phyloP scores from a whole-genome alignment of 2,329 filamentous ascomycete genomes.

The Epichloe gansuensis region DNA sequence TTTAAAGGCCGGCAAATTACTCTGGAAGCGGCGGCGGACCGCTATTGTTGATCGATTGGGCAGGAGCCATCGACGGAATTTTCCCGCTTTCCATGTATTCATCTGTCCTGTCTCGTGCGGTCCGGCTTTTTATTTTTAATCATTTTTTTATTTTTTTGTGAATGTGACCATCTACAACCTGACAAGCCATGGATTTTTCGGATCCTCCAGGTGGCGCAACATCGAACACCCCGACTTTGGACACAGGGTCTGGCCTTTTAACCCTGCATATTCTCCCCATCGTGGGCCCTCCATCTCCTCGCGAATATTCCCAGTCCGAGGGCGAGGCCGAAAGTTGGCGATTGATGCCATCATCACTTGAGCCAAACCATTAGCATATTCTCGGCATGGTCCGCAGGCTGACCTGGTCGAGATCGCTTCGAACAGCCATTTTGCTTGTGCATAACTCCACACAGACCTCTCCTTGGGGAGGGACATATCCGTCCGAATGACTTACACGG shows the following conservation, averaged over 20 bases:
- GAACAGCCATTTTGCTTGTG: background rate
- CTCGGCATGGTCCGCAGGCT: background rate
- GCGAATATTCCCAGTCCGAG: background rate
- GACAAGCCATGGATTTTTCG: background rate
- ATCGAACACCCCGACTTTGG: background rate
- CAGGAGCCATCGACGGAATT: background rate
- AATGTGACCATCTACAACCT: background rate
- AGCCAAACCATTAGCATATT: background rate
- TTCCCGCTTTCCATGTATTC: background rate
- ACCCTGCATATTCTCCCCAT: too few species aligned
- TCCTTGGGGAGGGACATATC: background rate
- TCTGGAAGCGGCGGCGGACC: too few species aligned
- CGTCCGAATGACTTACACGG: background rate
- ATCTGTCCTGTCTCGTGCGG: background rate
- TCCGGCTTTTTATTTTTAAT: background rate
- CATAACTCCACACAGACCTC: background rate
- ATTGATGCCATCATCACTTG: background rate
- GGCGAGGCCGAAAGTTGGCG: background rate
- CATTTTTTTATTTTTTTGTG: background rate
- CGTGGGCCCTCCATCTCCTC: too few species aligned
- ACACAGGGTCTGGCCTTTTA: too few species aligned
- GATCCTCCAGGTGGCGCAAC: background rate
- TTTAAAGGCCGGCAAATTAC: too few species aligned
- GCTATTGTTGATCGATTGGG: background rate
- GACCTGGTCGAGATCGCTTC: background rate